Conservation (phyloP, 192 early-diverging fungal species). For the Blastocladiella britannica region DNA sequence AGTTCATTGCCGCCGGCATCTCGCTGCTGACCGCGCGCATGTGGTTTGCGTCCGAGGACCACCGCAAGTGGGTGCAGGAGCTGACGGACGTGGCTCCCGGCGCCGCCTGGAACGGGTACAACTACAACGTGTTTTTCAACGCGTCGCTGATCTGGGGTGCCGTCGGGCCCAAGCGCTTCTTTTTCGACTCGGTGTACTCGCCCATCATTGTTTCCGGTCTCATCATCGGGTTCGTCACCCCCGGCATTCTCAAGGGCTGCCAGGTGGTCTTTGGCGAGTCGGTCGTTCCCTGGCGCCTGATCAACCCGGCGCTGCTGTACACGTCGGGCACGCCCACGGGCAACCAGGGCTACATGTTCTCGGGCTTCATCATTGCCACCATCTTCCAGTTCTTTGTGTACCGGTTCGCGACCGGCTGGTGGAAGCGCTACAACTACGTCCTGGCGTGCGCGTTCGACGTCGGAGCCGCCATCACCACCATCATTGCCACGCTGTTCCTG, state of each 20-base stretch:
- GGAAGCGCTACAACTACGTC: slow-evolving; percentile 48
- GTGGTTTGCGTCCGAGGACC: not conserved
- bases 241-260: not conserved
- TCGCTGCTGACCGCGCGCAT: not conserved
- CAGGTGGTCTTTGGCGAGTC: not conserved
- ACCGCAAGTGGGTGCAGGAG: not conserved
- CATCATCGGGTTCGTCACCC: not conserved
- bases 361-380: not conserved
- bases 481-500: slow-evolving; percentile 15
- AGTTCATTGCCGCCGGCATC: not conserved
- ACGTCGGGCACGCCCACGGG: not conserved
- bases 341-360: not conserved
- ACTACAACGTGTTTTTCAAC: slow-evolving; percentile 28
- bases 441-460: slow-evolving; percentile 38
- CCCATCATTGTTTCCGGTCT: not conserved
- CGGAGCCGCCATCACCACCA: slow-evolving; percentile 23
- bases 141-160: slow-evolving; percentile 57
- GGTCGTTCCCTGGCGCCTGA: not conserved
- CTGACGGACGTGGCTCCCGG: too few relatives aligned
- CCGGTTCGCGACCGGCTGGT: slow-evolving; percentile 28
- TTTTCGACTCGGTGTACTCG: slow-evolving; percentile 7
- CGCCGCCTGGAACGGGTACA: not conserved
- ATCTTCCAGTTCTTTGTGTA: slow-evolving; percentile 28
- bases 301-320: not conserved
- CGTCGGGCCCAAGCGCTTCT: slow-evolving; percentile 45